Evolutionary conservation across 495 filamentous ascomycete genomes (phyloP).

Genomic region (Monascus purpureus): DNA sequence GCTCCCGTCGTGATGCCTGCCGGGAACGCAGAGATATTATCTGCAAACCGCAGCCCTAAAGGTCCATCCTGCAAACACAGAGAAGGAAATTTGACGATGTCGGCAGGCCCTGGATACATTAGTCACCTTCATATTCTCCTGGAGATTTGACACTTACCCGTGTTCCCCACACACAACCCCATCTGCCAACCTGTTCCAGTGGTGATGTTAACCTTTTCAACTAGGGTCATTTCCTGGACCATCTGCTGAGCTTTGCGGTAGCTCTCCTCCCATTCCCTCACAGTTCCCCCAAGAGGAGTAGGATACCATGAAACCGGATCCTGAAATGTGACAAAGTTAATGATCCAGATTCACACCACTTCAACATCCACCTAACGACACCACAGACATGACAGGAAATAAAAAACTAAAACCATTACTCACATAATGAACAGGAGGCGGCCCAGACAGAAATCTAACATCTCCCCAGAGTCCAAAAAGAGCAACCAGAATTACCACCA

Average conservation of each 20-base stretch:
- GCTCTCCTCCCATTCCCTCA: constrained; percentile 55
- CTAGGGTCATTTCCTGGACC: constrained; percentile 69
- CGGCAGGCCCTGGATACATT: constrained; percentile 39
- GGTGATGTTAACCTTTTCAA: constrained; percentile 91
- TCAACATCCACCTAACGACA: too few species aligned
- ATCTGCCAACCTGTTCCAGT: constrained; percentile 87
- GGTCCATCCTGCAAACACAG: constrained; percentile 89
- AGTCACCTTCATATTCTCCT: too few species aligned
- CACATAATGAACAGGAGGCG: background rate
- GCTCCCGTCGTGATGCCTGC: constrained; percentile 76
- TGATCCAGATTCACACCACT: too few species aligned
- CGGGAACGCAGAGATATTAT: constrained; percentile 66
- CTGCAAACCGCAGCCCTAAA: constrained; percentile 61
- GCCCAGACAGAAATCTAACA: background rate
- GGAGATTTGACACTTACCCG: constrained; percentile 28
- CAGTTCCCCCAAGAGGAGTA: constrained; percentile 65
- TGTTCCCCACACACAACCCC: constrained; percentile 86
- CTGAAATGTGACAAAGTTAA: too few species aligned
- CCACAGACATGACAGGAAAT: too few species aligned
- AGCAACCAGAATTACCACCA: constrained; percentile 5
- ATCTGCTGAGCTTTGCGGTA: constrained; percentile 70
- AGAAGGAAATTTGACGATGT: constrained; percentile 61
- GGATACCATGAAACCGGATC: constrained; percentile 68
- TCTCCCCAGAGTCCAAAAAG: constrained; percentile 1
- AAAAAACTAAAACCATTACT: too few species aligned